Percentiles rank a stretch among this genome's conserved stretches.
Evolutionary conservation across 192 early-diverging fungal genomes (phyloP).

Genomic region (Backusella parvicylindrica): DNA sequence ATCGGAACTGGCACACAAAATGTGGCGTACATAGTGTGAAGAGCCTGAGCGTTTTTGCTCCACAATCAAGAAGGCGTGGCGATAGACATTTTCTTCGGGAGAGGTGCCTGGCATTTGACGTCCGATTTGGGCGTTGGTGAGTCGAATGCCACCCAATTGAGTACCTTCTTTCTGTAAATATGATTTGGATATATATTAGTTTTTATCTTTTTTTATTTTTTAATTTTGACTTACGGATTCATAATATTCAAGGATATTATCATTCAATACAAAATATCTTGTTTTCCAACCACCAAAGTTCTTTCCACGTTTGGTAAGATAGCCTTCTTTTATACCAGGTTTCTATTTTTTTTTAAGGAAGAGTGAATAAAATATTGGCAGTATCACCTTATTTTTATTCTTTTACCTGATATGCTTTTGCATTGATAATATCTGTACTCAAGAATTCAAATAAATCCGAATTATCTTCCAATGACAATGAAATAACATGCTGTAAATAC

Average conservation of each 20-base stretch:
- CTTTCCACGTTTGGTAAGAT: constrained; percentile 90
- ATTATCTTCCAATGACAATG: constrained; percentile 55
- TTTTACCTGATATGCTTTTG: constrained; percentile 14
- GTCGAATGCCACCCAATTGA: constrained; percentile 67
- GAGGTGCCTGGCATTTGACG: constrained; percentile 42
- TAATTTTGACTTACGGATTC: constrained; percentile 45
- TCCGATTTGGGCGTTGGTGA: constrained; percentile 74
- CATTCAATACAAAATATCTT: constrained; percentile 77
- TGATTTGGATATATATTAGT: neutral
- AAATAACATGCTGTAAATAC: constrained; percentile 72
- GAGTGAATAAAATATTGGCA: too few relatives aligned
- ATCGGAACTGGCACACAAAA: constrained; percentile 90
- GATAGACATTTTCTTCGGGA: constrained; percentile 47
- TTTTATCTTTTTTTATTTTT: neutral
- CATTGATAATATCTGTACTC: constrained; percentile 58
- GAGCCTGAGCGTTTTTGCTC: constrained; percentile 62
- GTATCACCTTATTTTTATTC: neutral
- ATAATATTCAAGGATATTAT: constrained; percentile 74
- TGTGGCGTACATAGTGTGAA: constrained; percentile 51
- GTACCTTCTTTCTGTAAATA: constrained; percentile 56
- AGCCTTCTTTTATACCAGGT: constrained; percentile 77
- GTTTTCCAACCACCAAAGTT: constrained; percentile 98
- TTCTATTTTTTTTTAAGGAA: constrained; percentile 30
- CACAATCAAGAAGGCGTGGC: constrained; percentile 84
- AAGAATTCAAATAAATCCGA: constrained; percentile 74